Conservation (phyloP, 495 filamentous ascomycete species). For the Mycothermus thermophilus region DNA sequence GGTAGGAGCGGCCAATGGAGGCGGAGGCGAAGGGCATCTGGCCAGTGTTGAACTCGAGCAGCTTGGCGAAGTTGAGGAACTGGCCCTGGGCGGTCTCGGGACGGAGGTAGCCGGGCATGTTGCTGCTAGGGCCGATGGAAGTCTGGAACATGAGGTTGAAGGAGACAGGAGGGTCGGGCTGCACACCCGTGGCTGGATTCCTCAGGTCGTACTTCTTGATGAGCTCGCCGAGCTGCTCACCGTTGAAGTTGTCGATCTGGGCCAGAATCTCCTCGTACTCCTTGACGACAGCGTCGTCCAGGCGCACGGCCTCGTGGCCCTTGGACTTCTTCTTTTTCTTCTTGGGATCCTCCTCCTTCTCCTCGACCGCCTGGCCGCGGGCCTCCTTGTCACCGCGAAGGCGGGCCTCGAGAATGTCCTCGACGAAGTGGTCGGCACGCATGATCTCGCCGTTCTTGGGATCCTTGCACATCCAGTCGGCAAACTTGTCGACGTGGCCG, state of each 20-base stretch:
- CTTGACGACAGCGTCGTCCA: conserved; percentile 50
- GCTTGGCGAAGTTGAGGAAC: conserved; percentile 60
- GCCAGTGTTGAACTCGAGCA: conserved; percentile 64
- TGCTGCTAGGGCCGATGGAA: conserved; percentile 52
- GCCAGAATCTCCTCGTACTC: conserved; percentile 63
- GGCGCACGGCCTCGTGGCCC: conserved; percentile 41
- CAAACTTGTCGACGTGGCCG: conserved; percentile 95
- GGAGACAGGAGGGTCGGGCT: conserved; percentile 47
- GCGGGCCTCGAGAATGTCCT: conserved; percentile 75
- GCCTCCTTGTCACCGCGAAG: conserved; percentile 71
- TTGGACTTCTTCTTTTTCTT: conserved; percentile 45
- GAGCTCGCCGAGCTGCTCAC: conserved; percentile 52
- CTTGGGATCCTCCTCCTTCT: conserved; percentile 43
- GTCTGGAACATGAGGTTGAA: conserved; percentile 78
- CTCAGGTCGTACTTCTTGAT: conserved; percentile 59
- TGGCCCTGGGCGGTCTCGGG: conserved; percentile 68
- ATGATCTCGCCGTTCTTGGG: conserved; percentile 94
- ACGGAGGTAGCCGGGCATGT: conserved; percentile 46
- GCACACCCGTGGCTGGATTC: conserved; percentile 47
- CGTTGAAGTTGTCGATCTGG: conserved; percentile 65
- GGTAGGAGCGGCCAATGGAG: conserved; percentile 64
- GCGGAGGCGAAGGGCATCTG: conserved; percentile 66
- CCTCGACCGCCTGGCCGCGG: conserved; percentile 54
- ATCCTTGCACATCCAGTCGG: conserved; percentile 99
- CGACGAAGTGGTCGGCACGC: conserved; percentile 87